Evolutionary conservation across 1,284 basidiomycete genomes (phyloP).

Genomic region (Austropuccinia psidii): DNA sequence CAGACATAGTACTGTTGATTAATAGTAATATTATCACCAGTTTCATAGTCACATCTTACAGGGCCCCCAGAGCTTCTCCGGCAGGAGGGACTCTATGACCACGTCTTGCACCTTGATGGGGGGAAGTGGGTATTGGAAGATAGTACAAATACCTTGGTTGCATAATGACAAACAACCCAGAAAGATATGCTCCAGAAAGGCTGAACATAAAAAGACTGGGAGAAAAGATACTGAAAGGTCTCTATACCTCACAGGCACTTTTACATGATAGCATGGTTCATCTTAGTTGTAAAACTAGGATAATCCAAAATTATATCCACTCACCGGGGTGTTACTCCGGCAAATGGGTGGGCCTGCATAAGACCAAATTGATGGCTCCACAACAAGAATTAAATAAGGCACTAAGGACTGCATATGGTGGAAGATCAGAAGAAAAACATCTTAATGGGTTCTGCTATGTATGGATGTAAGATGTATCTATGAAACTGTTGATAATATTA

Average conservation of each 20-base stretch:
- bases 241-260: background rate
- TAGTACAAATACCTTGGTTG: conserved; percentile 5
- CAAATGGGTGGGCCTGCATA: background rate
- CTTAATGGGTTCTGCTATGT: background rate
- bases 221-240: background rate
- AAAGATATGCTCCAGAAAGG: background rate
- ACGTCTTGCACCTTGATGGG: background rate
- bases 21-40: no score
- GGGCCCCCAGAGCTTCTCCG: background rate
- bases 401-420: background rate
- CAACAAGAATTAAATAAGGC: background rate
- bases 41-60: no score
- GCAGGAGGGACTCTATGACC: no score
- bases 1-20: no score
- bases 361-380: background rate
- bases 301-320: background rate
- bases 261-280: background rate
- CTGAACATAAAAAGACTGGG: background rate
- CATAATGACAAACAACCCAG: background rate
- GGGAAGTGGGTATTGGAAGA: background rate
- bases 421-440: background rate
- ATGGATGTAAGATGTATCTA: no score
- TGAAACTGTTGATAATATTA: no score
- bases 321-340: background rate
- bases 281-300: background rate